Conservation (phyloP, 2,329 filamentous ascomycete genomes). For the Aspergillus fructus region DNA sequence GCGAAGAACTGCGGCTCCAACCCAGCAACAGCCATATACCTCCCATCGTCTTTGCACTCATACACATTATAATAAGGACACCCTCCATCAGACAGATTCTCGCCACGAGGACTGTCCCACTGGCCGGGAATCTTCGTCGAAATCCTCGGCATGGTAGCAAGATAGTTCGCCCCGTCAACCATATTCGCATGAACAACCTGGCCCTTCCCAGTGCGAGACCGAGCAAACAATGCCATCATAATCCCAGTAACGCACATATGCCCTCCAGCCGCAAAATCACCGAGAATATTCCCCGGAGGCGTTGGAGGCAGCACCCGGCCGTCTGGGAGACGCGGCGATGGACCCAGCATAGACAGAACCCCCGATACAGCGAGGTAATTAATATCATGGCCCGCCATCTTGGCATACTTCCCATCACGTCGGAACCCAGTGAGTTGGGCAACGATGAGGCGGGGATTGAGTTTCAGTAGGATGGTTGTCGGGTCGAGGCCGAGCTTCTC, state of each 20-base stretch:
- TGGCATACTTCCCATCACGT: conserved; percentile 74
- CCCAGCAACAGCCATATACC: conserved; percentile 79
- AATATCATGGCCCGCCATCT: conserved; percentile 89
- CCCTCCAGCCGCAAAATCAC: conserved; percentile 84
- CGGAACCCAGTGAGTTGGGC: conserved; percentile 83
- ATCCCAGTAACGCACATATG: conserved; percentile 74
- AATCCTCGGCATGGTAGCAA: conserved; percentile 72
- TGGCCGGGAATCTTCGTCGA: conserved; percentile 51
- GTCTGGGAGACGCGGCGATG: conserved; percentile 58
- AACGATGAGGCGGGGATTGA: conserved; percentile 73
- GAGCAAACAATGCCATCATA: conserved; percentile 68
- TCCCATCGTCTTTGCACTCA: conserved; percentile 61
- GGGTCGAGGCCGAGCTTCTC: conserved; percentile 76
- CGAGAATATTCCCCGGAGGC: conserved; percentile 74
- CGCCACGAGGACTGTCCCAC: conserved; percentile 64
- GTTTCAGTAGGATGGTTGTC: conserved; percentile 55
- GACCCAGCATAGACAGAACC: conserved; percentile 69
- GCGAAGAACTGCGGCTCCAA: conserved; percentile 79
- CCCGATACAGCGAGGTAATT: conserved; percentile 88
- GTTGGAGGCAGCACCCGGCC: background rate
- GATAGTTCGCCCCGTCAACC: conserved; percentile 78
- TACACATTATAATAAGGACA: conserved; percentile 84
- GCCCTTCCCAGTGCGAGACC: conserved; percentile 62
- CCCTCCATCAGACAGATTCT: conserved; percentile 75
- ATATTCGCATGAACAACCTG: conserved; percentile 92